Percentiles rank a stretch among this genome's conserved stretches.
phyloP scores from a whole-genome alignment of 768 basidiomycete species.

The Dentipellis fragilis region DNA sequence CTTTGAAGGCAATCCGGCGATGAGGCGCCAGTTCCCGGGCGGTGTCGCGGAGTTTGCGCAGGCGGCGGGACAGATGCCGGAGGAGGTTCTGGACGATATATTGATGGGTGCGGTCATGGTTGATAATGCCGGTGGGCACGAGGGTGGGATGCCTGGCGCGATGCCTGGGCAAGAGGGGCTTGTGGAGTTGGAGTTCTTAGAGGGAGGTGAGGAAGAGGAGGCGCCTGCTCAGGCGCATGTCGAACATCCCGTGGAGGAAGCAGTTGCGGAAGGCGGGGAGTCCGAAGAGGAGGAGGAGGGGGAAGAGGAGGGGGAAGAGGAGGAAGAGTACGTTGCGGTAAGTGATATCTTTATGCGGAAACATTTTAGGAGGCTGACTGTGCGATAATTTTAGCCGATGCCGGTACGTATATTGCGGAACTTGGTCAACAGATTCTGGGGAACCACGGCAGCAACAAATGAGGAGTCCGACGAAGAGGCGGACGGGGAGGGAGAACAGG shows the following conservation, averaged over 20 bases:
- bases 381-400: background rate
- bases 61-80: constrained; percentile 11
- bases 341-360: background rate
- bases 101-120: constrained; percentile 8
- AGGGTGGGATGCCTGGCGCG: constrained; percentile 6
- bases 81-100: constrained; percentile 9
- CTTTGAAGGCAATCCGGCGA: constrained; percentile 44
- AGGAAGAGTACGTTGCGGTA: background rate
- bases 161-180: constrained; percentile 14
- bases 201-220: background rate
- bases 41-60: constrained; percentile 43
- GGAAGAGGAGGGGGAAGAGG: constrained; percentile 8
- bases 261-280: background rate
- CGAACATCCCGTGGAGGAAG: background rate
- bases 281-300: constrained; percentile 6
- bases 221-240: too few species aligned
- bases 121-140: constrained; percentile 6
- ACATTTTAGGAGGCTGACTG: background rate
- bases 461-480: background rate
- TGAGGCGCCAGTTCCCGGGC: constrained; percentile 51
- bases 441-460: background rate
- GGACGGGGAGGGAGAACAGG: too few species aligned
- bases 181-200: constrained; percentile 8
- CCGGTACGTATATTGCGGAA: background rate
- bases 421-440: background rate